Conservation (phyloP, 179 eudicot species). For the Carnegiea gigantea region DNA sequence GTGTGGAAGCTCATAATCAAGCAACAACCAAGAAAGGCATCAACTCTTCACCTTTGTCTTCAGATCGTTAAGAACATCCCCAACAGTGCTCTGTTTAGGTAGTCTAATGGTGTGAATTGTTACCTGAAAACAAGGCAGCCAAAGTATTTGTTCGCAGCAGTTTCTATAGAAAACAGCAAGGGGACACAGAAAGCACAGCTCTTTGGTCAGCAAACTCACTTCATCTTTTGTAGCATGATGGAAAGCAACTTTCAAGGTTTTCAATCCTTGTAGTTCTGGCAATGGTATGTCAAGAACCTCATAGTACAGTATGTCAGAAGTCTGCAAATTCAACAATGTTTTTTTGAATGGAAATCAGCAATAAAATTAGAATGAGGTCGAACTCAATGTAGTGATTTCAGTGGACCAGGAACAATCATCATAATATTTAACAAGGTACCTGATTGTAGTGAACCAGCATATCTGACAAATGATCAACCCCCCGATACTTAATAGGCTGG, state of each 20-base stretch:
- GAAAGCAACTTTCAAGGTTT: slow-evolving; percentile 60
- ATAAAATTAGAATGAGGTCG: neutral
- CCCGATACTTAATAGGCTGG: slow-evolving; percentile 69
- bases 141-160: neutral
- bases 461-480: slow-evolving; percentile 68
- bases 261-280: slow-evolving; percentile 62
- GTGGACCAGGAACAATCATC: neutral
- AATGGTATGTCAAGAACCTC: slow-evolving; percentile 66
- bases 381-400: neutral
- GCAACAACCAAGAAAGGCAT: neutral
- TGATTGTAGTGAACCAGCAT: slow-evolving; percentile 80
- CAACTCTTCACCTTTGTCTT: slow-evolving; percentile 56
- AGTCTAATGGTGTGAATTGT: slow-evolving; percentile 62
- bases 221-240: slow-evolving; percentile 56
- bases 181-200: neutral
- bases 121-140: slow-evolving; percentile 42
- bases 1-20: neutral
- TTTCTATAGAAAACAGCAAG: neutral
- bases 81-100: slow-evolving; percentile 88
- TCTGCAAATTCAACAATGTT: slow-evolving; percentile 25
- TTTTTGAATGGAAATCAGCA: neutral
- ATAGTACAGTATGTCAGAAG: slow-evolving; percentile 65
- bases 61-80: slow-evolving; percentile 60
- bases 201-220: slow-evolving; percentile 26
- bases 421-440: slow-evolving; percentile 31